Evolutionary conservation across 768 basidiomycete genomes (phyloP), one percentile per base, ranked within the genome.

Genomic region (Arthromyces matolae): DNA sequence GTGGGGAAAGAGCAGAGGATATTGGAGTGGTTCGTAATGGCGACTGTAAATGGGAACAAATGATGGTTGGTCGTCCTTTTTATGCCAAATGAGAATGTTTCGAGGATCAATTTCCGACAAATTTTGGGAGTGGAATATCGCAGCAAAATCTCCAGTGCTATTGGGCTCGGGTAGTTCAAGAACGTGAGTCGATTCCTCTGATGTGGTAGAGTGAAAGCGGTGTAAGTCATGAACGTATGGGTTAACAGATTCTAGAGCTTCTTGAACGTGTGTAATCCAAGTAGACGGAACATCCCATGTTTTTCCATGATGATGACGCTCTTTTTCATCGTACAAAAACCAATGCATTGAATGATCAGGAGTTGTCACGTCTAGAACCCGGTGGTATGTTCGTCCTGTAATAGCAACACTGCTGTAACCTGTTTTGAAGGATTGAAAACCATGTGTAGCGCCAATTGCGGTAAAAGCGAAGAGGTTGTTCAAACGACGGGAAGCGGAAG

Each of bases 1-100:
- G 36, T 45, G 44, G 5, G 32, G 33, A 13, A 45, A 45, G 31
- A 45, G 33, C 8, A 45, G 9, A 13, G 44, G 44, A 23, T 45
- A 45, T 45, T 45, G 44, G 4, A 45, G 43, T 20, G 43, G 43
- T 45, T 45, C 33, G 16, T 45, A 45, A 18, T 45, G 44, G 16
- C 25, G 8, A 29, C 27, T 43, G 23, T 28, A 43, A n/a, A 29
- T 43, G 19, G 42, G 42, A 43, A 43, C 32, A 22, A 43, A 43
- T n/a, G 42, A 27, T 27, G 42, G 42, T 27, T 43, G 25, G 16
- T 43, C 25, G 18, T 43, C 14, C n/a, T 42, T n/a, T 9, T 27
- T n/a, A n/a, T n/a, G n/a, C n/a, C n/a, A n/a, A n/a, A n/a, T n/a
- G n/a, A n/a, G n/a, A n/a, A n/a, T n/a, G n/a, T n/a, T n/a, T n/a